Percentiles rank a stretch among this genome's conserved stretches.
Evolutionary conservation across 208 protist species (phyloP).

Genomic region (Hexamita inflata): DNA sequence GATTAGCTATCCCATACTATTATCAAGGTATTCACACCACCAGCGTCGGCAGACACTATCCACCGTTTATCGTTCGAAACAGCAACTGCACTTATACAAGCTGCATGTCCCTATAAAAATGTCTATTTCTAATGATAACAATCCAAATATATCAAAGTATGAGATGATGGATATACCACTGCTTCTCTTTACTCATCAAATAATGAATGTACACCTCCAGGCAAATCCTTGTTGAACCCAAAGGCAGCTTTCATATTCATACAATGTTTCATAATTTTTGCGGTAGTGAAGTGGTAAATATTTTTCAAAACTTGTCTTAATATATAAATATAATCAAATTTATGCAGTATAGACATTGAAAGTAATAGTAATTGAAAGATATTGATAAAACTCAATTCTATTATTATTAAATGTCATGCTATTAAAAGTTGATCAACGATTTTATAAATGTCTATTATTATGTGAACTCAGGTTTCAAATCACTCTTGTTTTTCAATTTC

Average conservation of each 20-base stretch:
- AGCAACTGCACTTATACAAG: not conserved
- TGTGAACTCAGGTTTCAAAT: not conserved
- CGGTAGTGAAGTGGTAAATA: too few relatives aligned
- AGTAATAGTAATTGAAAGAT: too few relatives aligned
- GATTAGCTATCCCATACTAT: conserved; percentile 10
- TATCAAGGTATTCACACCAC: not conserved
- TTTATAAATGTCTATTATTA: too few relatives aligned
- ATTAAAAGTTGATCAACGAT: too few relatives aligned
- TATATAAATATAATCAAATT: too few relatives aligned
- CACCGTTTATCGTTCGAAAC: conserved; percentile 23
- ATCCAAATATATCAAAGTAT: conserved; percentile 18
- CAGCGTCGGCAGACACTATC: conserved; percentile 18
- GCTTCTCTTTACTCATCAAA: conserved; percentile 22
- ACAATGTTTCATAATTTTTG: conserved; percentile 11
- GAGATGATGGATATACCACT: conserved; percentile 21
- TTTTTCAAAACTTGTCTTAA: too few relatives aligned
- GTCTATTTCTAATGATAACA: not conserved
- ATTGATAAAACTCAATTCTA: too few relatives aligned
- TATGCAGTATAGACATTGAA: too few relatives aligned
- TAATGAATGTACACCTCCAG: conserved; percentile 17
- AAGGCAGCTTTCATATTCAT: conserved; percentile 23
- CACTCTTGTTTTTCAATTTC: not conserved
- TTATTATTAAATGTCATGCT: too few relatives aligned
- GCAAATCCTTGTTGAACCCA: conserved; percentile 12
- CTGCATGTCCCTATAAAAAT: conserved; percentile 18